Percentiles rank a stretch among this genome's conserved stretches.
Evolutionary conservation across 2,329 filamentous ascomycete species (phyloP).

Genomic region (Raffaelea arxii): DNA sequence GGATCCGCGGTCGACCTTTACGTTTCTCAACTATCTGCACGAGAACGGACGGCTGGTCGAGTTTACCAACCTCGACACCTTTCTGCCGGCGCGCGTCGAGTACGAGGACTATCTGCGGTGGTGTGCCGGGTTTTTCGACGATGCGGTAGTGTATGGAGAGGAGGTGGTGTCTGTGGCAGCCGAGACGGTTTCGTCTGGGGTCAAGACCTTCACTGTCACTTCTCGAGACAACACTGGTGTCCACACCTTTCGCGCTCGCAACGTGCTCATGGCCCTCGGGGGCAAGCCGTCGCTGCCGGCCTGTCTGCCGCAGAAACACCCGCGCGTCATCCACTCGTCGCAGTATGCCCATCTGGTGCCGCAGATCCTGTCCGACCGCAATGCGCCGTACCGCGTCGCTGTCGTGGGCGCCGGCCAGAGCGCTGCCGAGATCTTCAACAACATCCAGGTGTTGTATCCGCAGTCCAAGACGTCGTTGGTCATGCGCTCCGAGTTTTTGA

Average conservation of each 20-base stretch:
- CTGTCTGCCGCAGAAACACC: slow-evolving; percentile 57
- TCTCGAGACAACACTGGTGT: slow-evolving; percentile 44
- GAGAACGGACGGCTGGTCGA: slow-evolving; percentile 70
- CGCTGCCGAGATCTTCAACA: slow-evolving; percentile 90
- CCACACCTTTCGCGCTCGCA: slow-evolving; percentile 51
- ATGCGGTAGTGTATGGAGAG: slow-evolving; percentile 63
- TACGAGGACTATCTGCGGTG: slow-evolving; percentile 95
- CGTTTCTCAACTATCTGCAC: slow-evolving; percentile 91
- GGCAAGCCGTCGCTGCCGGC: slow-evolving; percentile 61
- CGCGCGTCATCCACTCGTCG: slow-evolving; percentile 78
- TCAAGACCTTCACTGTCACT: slow-evolving; percentile 58
- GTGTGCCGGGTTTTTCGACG: slow-evolving; percentile 74
- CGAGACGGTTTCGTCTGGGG: too few species aligned
- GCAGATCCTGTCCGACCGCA: slow-evolving; percentile 45
- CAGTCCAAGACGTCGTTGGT: slow-evolving; percentile 69
- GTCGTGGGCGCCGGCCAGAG: slow-evolving; percentile 87
- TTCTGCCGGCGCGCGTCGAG: slow-evolving; percentile 75
- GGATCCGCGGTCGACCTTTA: slow-evolving; percentile 83
- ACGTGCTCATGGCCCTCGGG: slow-evolving; percentile 53
- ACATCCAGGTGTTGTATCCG: slow-evolving; percentile 72
- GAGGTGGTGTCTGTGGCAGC: slow-evolving; percentile 64
- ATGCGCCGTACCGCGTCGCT: slow-evolving; percentile 60
- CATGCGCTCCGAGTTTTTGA: slow-evolving; percentile 73
- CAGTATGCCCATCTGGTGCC: slow-evolving; percentile 63
- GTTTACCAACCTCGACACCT: slow-evolving; percentile 85